Evolutionary conservation across 129 eudicot genomes (phyloP).

Genomic region (Chrysanthemum lavandulifolium): DNA sequence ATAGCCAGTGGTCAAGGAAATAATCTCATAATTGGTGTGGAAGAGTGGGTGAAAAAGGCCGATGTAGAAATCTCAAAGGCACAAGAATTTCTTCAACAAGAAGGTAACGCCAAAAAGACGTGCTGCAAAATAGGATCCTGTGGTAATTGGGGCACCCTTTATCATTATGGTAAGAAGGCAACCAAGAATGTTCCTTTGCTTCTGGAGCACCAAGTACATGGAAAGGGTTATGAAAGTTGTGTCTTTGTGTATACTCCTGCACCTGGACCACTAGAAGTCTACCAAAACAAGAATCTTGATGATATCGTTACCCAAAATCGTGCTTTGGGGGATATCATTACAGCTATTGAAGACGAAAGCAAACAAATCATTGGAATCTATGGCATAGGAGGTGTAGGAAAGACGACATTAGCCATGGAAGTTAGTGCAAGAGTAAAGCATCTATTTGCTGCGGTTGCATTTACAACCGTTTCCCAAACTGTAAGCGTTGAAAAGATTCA

Average conservation of each 20-base stretch:
- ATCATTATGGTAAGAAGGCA: slow-evolving; percentile 10
- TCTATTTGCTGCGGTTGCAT: slow-evolving; percentile 11
- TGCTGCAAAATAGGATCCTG: not conserved
- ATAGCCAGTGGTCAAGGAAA: not conserved
- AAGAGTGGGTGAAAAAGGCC: not conserved
- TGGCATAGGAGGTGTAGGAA: slow-evolving; percentile 26
- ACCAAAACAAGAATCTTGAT: not conserved
- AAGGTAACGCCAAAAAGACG: slow-evolving; percentile 2
- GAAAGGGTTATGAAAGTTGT: not conserved
- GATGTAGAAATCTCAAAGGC: not conserved
- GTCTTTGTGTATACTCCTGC: not conserved
- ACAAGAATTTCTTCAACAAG: not conserved
- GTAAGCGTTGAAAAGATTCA: not conserved
- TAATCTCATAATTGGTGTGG: not conserved
- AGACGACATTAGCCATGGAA: slow-evolving; percentile 22
- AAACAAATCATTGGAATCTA: slow-evolving; percentile 24
- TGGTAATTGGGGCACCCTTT: not conserved
- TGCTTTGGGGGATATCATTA: not conserved
- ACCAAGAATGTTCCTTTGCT: not conserved
- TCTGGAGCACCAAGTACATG: not conserved
- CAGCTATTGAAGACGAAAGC: not conserved
- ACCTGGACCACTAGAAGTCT: not conserved
- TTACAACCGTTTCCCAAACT: not conserved
- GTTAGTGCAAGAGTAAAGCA: not conserved
- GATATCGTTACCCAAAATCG: slow-evolving; percentile 7